phyloP scores from a whole-genome alignment of 1,284 basidiomycete species.

The Pseudozyma sp. region DNA sequence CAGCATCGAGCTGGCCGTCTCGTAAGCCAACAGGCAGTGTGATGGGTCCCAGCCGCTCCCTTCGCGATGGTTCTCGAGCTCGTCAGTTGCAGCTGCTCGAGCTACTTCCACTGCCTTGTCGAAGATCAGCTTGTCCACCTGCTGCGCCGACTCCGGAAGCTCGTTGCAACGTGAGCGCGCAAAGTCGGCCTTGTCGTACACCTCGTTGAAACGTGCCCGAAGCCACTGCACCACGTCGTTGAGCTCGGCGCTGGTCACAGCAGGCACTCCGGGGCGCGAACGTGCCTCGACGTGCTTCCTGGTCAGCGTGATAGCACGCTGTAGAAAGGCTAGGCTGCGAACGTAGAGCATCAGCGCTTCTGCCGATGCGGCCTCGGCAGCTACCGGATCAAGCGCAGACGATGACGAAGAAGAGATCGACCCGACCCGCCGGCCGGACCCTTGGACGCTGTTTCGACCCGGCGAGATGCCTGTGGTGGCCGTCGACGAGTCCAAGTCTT shows the following conservation, averaged over 20 bases:
- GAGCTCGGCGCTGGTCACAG: conserved; percentile 71
- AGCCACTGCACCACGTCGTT: conserved; percentile 75
- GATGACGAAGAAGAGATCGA: conserved; percentile 45
- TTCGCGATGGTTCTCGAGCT: conserved; percentile 74
- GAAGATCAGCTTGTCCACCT: conserved; percentile 73
- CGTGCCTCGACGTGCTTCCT: conserved; percentile 70
- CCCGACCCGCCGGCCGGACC: conserved; percentile 18
- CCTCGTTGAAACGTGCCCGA: conserved; percentile 73
- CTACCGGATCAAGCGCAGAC: conserved; percentile 35
- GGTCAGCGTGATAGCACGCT: conserved; percentile 79
- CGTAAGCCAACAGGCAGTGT: conserved; percentile 91
- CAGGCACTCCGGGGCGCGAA: conserved; percentile 43
- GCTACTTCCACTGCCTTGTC: conserved; percentile 76
- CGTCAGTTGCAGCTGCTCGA: conserved; percentile 88
- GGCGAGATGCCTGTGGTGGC: conserved; percentile 36
- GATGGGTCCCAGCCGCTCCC: conserved; percentile 75
- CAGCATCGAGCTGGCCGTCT: conserved; percentile 91
- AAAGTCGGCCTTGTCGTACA: conserved; percentile 74
- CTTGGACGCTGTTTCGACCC: conserved; percentile 25
- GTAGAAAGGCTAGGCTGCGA: conserved; percentile 89
- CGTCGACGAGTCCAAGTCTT: conserved; percentile 33
- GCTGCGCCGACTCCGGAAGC: conserved; percentile 70
- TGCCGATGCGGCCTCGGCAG: conserved; percentile 71
- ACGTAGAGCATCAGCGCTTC: conserved; percentile 90
- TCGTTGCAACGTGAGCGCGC: conserved; percentile 71